Conservation (phyloP, 305 asterid species). For the Fraxinus angustifolia region DNA sequence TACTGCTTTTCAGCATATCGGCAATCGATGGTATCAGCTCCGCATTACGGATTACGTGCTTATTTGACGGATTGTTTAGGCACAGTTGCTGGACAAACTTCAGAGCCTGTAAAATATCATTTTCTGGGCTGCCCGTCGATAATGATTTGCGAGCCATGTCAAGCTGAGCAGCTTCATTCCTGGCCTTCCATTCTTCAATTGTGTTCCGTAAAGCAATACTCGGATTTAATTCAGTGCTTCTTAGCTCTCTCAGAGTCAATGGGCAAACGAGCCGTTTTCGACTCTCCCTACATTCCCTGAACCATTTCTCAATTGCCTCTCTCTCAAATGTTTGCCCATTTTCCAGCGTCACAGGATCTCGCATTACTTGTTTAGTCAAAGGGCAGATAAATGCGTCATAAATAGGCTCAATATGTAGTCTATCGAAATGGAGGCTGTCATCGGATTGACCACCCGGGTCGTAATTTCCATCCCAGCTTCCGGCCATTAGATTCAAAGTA, state of each 20-base stretch:
- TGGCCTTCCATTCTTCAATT: slow-evolving; percentile 92
- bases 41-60: slow-evolving; percentile 59
- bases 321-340: slow-evolving; percentile 87
- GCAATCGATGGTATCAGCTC: slow-evolving; percentile 84
- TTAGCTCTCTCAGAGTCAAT: slow-evolving; percentile 62
- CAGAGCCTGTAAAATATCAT: slow-evolving; percentile 60
- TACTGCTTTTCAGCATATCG: slow-evolving; percentile 60
- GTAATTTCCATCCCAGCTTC: slow-evolving; percentile 59
- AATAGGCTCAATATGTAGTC: slow-evolving; percentile 71
- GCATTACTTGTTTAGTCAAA: slow-evolving; percentile 87
- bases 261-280: slow-evolving; percentile 77
- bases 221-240: slow-evolving; percentile 73
- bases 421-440: slow-evolving; percentile 74
- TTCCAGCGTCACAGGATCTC: slow-evolving; percentile 80
- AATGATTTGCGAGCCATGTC: slow-evolving; percentile 79
- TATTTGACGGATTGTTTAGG: slow-evolving; percentile 52
- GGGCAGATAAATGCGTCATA: slow-evolving; percentile 91
- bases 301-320: slow-evolving; percentile 91
- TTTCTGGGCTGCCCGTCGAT: slow-evolving; percentile 51
- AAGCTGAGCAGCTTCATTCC: slow-evolving; percentile 88
- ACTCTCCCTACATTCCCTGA: slow-evolving; percentile 61
- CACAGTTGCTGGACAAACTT: slow-evolving; percentile 67
- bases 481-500: slow-evolving; percentile 55
- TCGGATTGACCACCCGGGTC: slow-evolving; percentile 69
- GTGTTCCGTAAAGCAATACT: slow-evolving; percentile 83